These are phyloP conservation scores for Xylariaceae sp. DNA, from an alignment of 2,329 filamentous ascomycete genomes.

Conservation along the genomic window DNA sequence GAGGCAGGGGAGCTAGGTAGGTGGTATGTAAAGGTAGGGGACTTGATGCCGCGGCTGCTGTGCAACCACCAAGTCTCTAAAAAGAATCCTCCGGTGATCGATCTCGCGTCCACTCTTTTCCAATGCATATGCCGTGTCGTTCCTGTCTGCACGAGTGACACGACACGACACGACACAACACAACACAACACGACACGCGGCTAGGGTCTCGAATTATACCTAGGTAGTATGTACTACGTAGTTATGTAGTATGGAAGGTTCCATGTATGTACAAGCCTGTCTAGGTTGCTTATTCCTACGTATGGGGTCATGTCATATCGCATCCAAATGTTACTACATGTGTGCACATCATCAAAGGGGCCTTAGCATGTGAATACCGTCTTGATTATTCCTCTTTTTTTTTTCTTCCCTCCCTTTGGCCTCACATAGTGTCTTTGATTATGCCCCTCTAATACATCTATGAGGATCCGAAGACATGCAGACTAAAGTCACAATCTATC, in stretches of 20 bases:
- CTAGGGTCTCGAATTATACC: conserved; percentile 21
- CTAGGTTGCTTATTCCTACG: conserved; percentile 8
- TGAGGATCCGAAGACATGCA: conserved; percentile 31
- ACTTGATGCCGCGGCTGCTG: conserved; percentile 19
- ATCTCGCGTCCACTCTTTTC: conserved; percentile 18
- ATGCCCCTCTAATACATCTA: conserved; percentile 35
- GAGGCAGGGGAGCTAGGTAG: neutral
- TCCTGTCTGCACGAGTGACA: conserved; percentile 17
- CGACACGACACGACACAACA: too few species aligned
- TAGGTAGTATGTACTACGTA: neutral
- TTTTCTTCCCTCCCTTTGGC: conserved; percentile 12
- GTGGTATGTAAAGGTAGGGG: neutral
- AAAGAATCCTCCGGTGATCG: conserved; percentile 14
- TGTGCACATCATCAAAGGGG: conserved; percentile 22
- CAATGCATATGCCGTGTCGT: conserved; percentile 27
- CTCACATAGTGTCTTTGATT: conserved; percentile 27
- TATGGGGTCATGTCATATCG: conserved; percentile 20
- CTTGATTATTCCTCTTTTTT: conserved; percentile 12
- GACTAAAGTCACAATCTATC: conserved; percentile 34
- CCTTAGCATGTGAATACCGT: conserved; percentile 27
- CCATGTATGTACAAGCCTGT: neutral
- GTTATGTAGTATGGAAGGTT: neutral
- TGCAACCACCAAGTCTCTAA: conserved; percentile 25
- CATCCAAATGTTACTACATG: conserved; percentile 27
- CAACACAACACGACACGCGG: too few species aligned